Evolutionary conservation across 371 early-diverging fungal genomes (phyloP).

Genomic region (Syncephalastrum contaminatum): DNA sequence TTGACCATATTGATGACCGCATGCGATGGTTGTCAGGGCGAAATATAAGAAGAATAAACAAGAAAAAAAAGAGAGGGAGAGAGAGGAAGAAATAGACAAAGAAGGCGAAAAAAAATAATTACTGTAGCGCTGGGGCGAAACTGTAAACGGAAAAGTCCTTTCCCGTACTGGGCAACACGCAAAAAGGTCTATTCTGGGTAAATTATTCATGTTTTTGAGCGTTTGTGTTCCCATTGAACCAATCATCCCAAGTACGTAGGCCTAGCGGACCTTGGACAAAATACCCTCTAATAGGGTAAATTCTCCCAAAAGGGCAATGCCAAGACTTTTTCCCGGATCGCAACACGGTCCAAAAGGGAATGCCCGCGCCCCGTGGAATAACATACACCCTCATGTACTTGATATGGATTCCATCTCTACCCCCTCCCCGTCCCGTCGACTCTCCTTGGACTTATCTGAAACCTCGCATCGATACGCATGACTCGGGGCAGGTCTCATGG

Average conservation of each 20-base stretch:
- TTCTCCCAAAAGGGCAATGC: slow-evolving; percentile 28
- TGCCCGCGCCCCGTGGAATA: slow-evolving; percentile 3
- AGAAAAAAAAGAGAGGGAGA: neutral
- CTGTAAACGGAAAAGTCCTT: slow-evolving; percentile 18
- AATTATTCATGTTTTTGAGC: slow-evolving; percentile 4
- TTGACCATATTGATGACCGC: slow-evolving; percentile 1
- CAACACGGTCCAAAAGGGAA: slow-evolving; percentile 4
- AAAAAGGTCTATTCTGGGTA: slow-evolving; percentile 15
- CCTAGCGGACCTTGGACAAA: slow-evolving; percentile 5
- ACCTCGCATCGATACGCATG: neutral
- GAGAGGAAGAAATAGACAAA: slow-evolving; percentile 2
- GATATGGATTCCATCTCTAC: neutral
- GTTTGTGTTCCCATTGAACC: neutral
- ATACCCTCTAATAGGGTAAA: slow-evolving; percentile 20
- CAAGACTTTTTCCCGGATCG: slow-evolving; percentile 21
- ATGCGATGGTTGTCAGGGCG: neutral
- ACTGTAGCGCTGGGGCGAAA: neutral
- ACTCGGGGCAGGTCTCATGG: too few species aligned
- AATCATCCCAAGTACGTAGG: too few species aligned
- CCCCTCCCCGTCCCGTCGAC: slow-evolving; percentile 2
- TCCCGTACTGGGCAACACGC: slow-evolving; percentile 5
- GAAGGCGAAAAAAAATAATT: slow-evolving; percentile 10
- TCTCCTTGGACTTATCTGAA: neutral
- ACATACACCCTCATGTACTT: too few species aligned
- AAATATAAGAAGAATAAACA: too few species aligned